phyloP scores from a whole-genome alignment of 257 asterid genomes.

The Fraxinus anomala region DNA sequence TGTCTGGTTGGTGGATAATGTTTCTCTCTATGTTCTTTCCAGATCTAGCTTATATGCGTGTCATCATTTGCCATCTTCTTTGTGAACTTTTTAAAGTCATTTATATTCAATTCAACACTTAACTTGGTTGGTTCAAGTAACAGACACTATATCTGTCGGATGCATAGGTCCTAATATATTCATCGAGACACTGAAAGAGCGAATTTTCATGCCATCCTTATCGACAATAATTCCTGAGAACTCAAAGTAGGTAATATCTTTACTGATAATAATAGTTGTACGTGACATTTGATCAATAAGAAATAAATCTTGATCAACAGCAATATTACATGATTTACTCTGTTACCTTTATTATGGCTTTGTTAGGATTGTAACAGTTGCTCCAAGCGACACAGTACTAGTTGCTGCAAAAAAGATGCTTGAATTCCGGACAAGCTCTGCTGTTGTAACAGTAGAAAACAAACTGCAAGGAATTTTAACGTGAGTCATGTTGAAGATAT shows the following conservation, averaged over 20 bases:
- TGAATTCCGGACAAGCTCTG: conserved; percentile 65
- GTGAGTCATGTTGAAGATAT: conserved; percentile 35
- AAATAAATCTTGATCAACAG: conserved; percentile 5
- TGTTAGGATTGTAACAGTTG: conserved; percentile 60
- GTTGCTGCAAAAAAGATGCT: conserved; percentile 79
- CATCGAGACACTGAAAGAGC: conserved; percentile 79
- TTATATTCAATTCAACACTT: conserved; percentile 15
- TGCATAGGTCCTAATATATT: conserved; percentile 76
- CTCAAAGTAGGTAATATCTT: conserved; percentile 96
- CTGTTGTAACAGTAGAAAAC: conserved; percentile 72
- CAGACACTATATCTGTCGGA: conserved; percentile 2
- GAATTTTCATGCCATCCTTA: conserved; percentile 86
- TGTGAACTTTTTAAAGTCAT: conserved; percentile 1
- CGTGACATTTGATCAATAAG: conserved; percentile 8
- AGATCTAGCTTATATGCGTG: background rate
- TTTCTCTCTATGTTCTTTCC: conserved; percentile 1
- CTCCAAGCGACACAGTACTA: conserved; percentile 75
- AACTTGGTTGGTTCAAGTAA: conserved; percentile 23
- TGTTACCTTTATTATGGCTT: background rate
- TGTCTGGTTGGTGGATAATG: conserved; percentile 62
- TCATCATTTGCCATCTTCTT: conserved; percentile 17
- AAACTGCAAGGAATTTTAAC: conserved; percentile 84
- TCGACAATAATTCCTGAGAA: conserved; percentile 85
- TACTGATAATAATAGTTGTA: conserved; percentile 32
- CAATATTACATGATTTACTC: conserved; percentile 4